These are phyloP conservation scores for Chalciporus piperatus DNA, from an alignment of 768 basidiomycete species.

Conservation along the genomic window DNA sequence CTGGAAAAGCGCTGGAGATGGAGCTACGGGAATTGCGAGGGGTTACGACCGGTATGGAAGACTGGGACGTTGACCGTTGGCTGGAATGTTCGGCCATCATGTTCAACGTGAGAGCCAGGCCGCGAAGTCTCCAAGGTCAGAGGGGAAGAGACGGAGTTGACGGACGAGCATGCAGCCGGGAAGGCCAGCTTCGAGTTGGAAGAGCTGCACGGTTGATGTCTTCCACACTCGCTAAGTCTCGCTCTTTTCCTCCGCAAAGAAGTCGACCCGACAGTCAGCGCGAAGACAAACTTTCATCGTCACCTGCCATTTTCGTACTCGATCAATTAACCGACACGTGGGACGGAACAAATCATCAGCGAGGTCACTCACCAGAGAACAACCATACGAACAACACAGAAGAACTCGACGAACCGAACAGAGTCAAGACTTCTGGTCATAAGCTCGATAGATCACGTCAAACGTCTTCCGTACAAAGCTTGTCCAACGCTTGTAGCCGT, in stretches of 20 bases:
- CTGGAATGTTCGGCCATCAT: slow-evolving; percentile 20
- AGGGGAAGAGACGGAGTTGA: neutral
- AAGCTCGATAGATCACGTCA: too few relatives aligned
- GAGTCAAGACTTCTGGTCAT: too few relatives aligned
- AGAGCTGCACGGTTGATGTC: slow-evolving; percentile 3
- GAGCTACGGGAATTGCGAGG: slow-evolving; percentile 31
- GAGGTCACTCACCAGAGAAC: too few relatives aligned
- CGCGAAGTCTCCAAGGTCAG: slow-evolving; percentile 8
- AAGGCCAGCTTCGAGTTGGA: slow-evolving; percentile 30
- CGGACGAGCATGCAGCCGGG: slow-evolving; percentile 23
- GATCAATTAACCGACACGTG: slow-evolving; percentile 26
- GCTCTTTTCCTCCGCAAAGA: slow-evolving; percentile 7
- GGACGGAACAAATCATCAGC: neutral
- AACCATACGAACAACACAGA: too few relatives aligned
- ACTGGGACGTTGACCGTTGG: slow-evolving; percentile 21
- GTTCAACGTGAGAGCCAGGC: slow-evolving; percentile 1
- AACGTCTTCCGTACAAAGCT: too few relatives aligned
- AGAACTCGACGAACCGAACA: too few relatives aligned
- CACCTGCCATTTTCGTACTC: slow-evolving; percentile 29
- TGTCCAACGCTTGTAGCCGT: too few relatives aligned
- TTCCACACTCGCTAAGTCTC: neutral
- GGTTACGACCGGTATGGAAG: slow-evolving; percentile 27
- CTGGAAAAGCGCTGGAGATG: slow-evolving; percentile 25
- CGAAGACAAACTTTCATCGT: slow-evolving; percentile 24
- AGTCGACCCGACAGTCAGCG: neutral